phyloP scores from a whole-genome alignment of 441 rosid species.

The Adansonia grandidieri region DNA sequence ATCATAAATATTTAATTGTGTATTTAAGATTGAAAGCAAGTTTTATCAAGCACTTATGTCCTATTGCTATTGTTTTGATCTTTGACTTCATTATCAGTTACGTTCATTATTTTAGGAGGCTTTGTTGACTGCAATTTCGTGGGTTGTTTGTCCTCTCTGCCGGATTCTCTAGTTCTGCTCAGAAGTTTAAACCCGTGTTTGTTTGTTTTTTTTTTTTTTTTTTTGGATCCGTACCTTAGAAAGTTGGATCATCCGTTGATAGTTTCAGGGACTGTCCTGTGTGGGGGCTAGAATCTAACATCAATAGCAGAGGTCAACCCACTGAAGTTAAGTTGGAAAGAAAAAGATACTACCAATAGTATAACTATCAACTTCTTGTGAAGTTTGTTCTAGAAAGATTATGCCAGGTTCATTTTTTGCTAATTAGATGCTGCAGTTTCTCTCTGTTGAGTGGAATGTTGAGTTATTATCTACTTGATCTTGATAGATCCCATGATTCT shows the following conservation, averaged over 20 bases:
- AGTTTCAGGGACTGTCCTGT: background rate
- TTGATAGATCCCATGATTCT: too few relatives aligned
- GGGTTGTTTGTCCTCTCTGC: background rate
- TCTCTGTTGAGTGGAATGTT: background rate
- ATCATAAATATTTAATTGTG: constrained; percentile 9
- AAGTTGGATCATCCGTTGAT: background rate
- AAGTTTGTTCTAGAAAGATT: background rate
- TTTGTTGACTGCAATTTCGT: constrained; percentile 2
- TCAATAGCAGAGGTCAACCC: background rate
- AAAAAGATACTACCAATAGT: background rate
- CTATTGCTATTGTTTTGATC: constrained; percentile 19
- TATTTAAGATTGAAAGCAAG: constrained; percentile 19
- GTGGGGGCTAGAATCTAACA: background rate
- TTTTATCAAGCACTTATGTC: constrained; percentile 20
- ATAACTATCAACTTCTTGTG: too few relatives aligned
- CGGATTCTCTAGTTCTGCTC: background rate
- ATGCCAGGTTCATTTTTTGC: background rate
- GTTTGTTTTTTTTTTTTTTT: too few relatives aligned
- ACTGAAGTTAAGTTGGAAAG: background rate
- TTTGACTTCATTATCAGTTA: constrained; percentile 18
- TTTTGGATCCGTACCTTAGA: too few relatives aligned
- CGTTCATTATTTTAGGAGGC: constrained; percentile 2
- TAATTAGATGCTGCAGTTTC: background rate
- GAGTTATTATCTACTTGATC: background rate
- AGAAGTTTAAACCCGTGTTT: background rate